Evolutionary conservation across 2,329 filamentous ascomycete genomes (phyloP).

Genomic region (Geosmithia putterillii): DNA sequence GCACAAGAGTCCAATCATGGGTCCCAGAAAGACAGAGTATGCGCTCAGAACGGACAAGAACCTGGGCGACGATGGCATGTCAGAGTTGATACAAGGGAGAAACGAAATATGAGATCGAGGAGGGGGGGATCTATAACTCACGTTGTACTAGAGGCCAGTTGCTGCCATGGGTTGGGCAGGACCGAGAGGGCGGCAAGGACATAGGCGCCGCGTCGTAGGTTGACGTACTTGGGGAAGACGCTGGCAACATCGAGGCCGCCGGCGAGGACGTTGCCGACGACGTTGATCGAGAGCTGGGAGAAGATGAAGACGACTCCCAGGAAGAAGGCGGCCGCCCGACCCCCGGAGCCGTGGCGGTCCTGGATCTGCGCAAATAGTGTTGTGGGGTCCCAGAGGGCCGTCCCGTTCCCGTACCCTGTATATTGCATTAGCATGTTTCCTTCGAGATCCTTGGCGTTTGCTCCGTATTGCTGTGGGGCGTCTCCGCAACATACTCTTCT

Average conservation of each 20-base stretch:
- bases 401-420: constrained; percentile 10
- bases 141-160: constrained; percentile 2
- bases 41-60: constrained; percentile 17
- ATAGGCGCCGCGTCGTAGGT: constrained; percentile 34
- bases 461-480: constrained; percentile 2
- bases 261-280: constrained; percentile 37
- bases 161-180: constrained; percentile 8
- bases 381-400: neutral
- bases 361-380: neutral
- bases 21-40: constrained; percentile 22
- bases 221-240: constrained; percentile 37
- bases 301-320: constrained; percentile 17
- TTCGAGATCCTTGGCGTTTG: neutral
- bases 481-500: neutral
- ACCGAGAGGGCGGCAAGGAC: constrained; percentile 12
- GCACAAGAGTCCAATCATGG: constrained; percentile 21
- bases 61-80: constrained; percentile 1
- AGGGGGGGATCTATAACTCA: neutral
- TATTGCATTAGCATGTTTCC: constrained; percentile 12
- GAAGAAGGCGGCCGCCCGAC: constrained; percentile 17
- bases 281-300: constrained; percentile 38
- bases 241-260: constrained; percentile 41
- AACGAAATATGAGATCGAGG: constrained; percentile 12
- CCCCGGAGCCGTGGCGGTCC: constrained; percentile 8
- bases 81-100: constrained; percentile 4